Evolutionary conservation across 78 protist species (phyloP).

Genomic region (Ministeria vibrans): DNA sequence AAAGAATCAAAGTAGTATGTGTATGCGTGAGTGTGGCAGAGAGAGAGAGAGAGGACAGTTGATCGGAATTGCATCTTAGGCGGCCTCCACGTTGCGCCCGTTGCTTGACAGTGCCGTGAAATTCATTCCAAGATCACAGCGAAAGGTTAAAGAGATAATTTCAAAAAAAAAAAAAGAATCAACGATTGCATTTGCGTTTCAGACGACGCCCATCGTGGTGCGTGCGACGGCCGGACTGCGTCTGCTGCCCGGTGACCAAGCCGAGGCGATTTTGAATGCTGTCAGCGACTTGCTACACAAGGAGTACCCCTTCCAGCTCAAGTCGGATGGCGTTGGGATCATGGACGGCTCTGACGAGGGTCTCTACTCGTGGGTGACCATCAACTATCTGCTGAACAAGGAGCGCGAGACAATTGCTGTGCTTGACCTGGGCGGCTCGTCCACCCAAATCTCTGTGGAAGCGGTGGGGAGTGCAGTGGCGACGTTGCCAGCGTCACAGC

Average conservation of each 20-base stretch:
- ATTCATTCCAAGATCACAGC: no score
- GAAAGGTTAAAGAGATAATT: no score
- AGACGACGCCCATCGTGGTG: constrained; percentile 19
- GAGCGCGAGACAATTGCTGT: constrained; percentile 24
- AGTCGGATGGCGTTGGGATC: constrained; percentile 10
- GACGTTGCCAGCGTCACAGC: neutral
- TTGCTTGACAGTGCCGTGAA: no score
- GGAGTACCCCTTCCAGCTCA: neutral
- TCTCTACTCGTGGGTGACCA: constrained; percentile 36
- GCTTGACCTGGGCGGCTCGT: constrained; percentile 55
- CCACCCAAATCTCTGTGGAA: constrained; percentile 12
- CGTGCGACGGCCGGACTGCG: constrained; percentile 50
- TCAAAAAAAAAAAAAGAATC: no score
- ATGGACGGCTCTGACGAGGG: constrained; percentile 41
- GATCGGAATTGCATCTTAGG: no score
- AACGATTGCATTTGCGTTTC: no score
- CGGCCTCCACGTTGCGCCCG: no score
- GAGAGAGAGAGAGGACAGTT: no score
- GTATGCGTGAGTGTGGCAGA: no score
- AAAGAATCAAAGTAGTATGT: no score
- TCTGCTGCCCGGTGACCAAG: neutral
- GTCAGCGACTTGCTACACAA: neutral
- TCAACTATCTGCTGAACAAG: constrained; percentile 23
- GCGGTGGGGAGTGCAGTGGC: neutral
- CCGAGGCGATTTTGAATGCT: neutral